These are phyloP conservation scores for Papilionanthe hybrid DNA, from an alignment of 116 monocot species.

Conservation along the genomic window DNA sequence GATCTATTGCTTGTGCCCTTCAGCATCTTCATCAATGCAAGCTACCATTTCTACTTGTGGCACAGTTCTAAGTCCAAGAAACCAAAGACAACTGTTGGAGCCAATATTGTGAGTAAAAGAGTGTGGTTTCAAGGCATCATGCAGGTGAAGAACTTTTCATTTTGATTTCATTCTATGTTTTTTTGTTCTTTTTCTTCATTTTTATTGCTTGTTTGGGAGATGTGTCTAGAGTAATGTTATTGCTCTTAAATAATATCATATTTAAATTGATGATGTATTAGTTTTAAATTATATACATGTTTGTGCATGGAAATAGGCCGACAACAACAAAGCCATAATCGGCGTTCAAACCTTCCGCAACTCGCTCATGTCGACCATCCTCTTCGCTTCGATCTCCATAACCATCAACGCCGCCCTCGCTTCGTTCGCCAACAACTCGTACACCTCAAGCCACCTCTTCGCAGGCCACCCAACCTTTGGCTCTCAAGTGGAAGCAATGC, in stretches of 20 bases:
- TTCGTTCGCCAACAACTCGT: conserved; percentile 30
- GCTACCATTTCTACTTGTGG: conserved; percentile 52
- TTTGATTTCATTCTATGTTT: too few relatives aligned
- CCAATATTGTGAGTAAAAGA: background rate
- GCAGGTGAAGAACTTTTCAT: conserved; percentile 7
- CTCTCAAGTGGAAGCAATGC: conserved; percentile 13
- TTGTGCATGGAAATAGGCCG: conserved; percentile 5
- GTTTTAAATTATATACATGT: too few relatives aligned
- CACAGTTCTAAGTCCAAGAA: conserved; percentile 15
- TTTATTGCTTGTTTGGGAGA: too few relatives aligned
- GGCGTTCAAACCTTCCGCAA: conserved; percentile 31
- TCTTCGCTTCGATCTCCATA: conserved; percentile 30
- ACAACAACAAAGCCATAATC: conserved; percentile 23
- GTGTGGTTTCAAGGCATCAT: conserved; percentile 34
- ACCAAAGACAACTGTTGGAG: conserved; percentile 4
- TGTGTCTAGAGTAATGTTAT: too few relatives aligned
- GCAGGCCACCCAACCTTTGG: conserved; percentile 12
- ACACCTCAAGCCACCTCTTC: conserved; percentile 15
- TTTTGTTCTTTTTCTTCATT: too few relatives aligned
- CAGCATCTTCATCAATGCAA: conserved; percentile 34
- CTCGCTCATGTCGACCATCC: conserved; percentile 25
- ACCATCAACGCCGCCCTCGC: conserved; percentile 26
- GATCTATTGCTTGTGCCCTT: conserved; percentile 48
- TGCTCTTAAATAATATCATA: too few relatives aligned
- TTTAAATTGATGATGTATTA: too few relatives aligned